Percentiles rank a stretch among this genome's conserved stretches.
Evolutionary conservation across 192 early-diverging fungal species (phyloP).

Genomic region (Coemansia sp.): DNA sequence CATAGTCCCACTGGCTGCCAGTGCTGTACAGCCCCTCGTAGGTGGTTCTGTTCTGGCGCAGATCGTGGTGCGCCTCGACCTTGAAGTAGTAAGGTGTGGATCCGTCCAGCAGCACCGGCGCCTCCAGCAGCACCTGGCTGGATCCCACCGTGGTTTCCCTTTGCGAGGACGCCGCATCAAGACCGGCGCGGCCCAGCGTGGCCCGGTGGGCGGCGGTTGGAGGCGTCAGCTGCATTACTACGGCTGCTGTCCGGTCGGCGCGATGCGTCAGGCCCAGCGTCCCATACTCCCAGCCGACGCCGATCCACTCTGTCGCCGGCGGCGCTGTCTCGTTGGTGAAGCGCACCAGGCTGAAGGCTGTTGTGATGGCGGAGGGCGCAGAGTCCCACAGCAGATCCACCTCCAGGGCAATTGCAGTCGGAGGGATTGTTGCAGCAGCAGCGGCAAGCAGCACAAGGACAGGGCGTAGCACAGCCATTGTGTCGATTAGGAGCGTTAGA

Average conservation of each 20-base stretch:
- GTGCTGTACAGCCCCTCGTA: slow-evolving; percentile 45
- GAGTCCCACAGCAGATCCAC: slow-evolving; percentile 39
- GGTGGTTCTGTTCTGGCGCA: slow-evolving; percentile 39
- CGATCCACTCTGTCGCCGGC: slow-evolving; percentile 35
- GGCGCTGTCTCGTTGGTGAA: slow-evolving; percentile 42
- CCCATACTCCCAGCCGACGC: slow-evolving; percentile 39
- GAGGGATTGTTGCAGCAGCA: neutral
- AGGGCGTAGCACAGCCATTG: neutral
- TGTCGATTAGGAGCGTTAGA: too few relatives aligned
- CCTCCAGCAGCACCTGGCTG: slow-evolving; percentile 28
- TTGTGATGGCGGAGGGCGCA: slow-evolving; percentile 18
- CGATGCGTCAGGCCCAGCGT: slow-evolving; percentile 40
- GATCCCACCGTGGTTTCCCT: slow-evolving; percentile 18
- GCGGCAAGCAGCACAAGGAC: neutral
- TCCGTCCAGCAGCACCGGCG: slow-evolving; percentile 16
- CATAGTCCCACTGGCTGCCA: slow-evolving; percentile 39
- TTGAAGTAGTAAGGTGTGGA: slow-evolving; percentile 37
- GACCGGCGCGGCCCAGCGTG: slow-evolving; percentile 18
- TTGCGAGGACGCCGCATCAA: slow-evolving; percentile 12
- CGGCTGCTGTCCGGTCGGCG: slow-evolving; percentile 5
- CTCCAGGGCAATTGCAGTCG: slow-evolving; percentile 6
- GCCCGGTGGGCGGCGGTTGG: slow-evolving; percentile 24
- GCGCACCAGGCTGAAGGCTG: slow-evolving; percentile 36
- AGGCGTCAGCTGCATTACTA: slow-evolving; percentile 42
- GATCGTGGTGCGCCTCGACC: slow-evolving; percentile 47